A percentile compares a stretch with the other conserved stretches of the same genome.
Conservation (phyloP, 1,284 basidiomycete genomes). For the Marasmius sp. region DNA sequence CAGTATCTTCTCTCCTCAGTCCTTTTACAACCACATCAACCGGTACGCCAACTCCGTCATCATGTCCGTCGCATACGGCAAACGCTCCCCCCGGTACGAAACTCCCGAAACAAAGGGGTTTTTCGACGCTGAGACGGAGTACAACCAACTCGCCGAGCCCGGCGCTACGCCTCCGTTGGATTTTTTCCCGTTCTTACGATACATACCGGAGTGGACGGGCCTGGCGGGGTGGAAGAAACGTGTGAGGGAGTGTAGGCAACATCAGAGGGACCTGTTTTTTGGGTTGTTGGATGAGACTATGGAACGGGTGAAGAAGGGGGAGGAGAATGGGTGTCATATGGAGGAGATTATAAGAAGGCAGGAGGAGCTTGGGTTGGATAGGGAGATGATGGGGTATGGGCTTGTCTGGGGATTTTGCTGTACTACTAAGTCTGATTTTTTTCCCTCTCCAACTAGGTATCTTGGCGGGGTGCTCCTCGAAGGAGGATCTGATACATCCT, state of each 20-base stretch:
- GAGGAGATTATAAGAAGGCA: slow-evolving; percentile 9
- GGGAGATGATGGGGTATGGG: slow-evolving; percentile 10
- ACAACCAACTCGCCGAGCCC: slow-evolving; percentile 25
- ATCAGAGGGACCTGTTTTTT: slow-evolving; percentile 18
- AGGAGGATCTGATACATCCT: slow-evolving; percentile 15
- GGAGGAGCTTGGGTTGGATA: slow-evolving; percentile 8
- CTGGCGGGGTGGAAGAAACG: slow-evolving; percentile 32
- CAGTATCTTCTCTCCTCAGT: slow-evolving; percentile 20
- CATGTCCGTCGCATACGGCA: slow-evolving; percentile 29
- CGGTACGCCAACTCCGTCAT: slow-evolving; percentile 30
- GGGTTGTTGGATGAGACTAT: slow-evolving; percentile 9
- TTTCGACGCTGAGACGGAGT: slow-evolving; percentile 24
- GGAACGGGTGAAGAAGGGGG: slow-evolving; percentile 2
- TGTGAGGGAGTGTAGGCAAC: slow-evolving; percentile 18
- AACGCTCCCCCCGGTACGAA: slow-evolving; percentile 25
- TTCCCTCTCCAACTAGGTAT: slow-evolving; percentile 5
- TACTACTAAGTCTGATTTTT: neutral
- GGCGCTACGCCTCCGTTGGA: slow-evolving; percentile 33
- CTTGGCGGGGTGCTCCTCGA: slow-evolving; percentile 15
- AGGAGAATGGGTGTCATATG: slow-evolving; percentile 13
- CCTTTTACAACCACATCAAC: slow-evolving; percentile 24
- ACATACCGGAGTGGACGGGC: slow-evolving; percentile 26
- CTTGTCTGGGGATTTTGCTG: neutral
- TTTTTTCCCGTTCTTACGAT: slow-evolving; percentile 30
- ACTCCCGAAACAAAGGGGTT: slow-evolving; percentile 22